A percentile compares a stretch with the other conserved stretches of the same genome.
Evolutionary conservation across 768 basidiomycete genomes (phyloP).

Genomic region (Naganishia randhawae): DNA sequence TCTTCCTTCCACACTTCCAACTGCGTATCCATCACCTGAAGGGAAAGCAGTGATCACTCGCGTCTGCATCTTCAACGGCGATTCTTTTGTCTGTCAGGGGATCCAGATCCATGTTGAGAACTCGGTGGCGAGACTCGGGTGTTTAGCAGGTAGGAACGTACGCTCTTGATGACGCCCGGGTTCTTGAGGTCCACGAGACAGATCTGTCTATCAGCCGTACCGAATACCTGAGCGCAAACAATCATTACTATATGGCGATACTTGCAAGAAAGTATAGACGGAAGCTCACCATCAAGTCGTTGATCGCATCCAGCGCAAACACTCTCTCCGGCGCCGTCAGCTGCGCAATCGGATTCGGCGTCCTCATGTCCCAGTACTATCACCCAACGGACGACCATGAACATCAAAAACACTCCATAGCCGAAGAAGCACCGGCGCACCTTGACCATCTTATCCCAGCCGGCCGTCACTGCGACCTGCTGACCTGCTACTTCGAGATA

Average conservation of each 20-base stretch:
- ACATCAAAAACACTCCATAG: neutral
- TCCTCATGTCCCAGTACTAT: constrained; percentile 89
- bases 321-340: constrained; percentile 85
- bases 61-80: constrained; percentile 68
- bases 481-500: constrained; percentile 67
- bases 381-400: too few species aligned
- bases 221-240: constrained; percentile 60
- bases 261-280: too few species aligned
- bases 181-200: constrained; percentile 82
- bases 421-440: constrained; percentile 52
- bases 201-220: constrained; percentile 86
- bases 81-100: constrained; percentile 62
- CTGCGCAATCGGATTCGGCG: constrained; percentile 68
- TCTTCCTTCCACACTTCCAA: constrained; percentile 59
- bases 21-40: constrained; percentile 50
- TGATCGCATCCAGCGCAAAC: constrained; percentile 77
- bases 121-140: neutral
- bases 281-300: constrained; percentile 61
- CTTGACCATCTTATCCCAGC: constrained; percentile 97
- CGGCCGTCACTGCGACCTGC: constrained; percentile 82
- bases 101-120: neutral
- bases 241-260: neutral
- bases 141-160: constrained; percentile 41
- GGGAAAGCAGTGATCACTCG: constrained; percentile 51
- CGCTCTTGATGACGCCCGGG: constrained; percentile 75